These are phyloP conservation scores for Sporisorium scitamineum DNA, from an alignment of 1,284 basidiomycete species.

Conservation along the genomic window DNA sequence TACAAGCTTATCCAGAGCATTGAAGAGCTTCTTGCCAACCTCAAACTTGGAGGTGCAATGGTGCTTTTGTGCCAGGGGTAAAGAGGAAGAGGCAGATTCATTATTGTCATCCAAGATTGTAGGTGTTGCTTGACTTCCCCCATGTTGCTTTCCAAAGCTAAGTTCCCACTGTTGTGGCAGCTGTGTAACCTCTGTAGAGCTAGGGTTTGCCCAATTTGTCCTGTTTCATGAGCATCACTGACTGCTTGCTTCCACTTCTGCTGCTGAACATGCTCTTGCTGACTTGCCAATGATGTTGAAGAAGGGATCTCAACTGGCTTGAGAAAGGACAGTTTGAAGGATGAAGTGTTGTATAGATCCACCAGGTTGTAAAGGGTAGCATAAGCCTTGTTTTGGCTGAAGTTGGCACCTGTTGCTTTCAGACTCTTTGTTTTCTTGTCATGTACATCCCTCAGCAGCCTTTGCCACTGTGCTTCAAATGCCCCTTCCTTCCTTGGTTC, in stretches of 20 bases:
- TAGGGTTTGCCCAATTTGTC: slow-evolving; percentile 5
- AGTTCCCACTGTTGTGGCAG: not conserved
- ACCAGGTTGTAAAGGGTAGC: slow-evolving; percentile 3
- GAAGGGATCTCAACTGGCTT: not conserved
- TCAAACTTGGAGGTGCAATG: not conserved
- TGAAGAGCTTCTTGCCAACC: slow-evolving; percentile 2
- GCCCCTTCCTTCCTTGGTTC: not conserved
- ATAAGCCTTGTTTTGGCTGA: not conserved
- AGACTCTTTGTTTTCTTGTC: not conserved
- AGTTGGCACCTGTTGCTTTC: slow-evolving; percentile 10
- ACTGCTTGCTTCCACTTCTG: slow-evolving; percentile 1
- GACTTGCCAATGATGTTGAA: not conserved
- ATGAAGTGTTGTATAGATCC: slow-evolving; percentile 3
- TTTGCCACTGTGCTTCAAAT: slow-evolving; percentile 8
- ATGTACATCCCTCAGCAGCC: slow-evolving; percentile 3
- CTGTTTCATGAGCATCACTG: not conserved
- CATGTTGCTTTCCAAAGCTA: not conserved
- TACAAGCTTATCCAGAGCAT: slow-evolving; percentile 3
- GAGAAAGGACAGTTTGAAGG: slow-evolving; percentile 1
- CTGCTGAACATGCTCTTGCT: not conserved
- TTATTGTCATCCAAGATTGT: not conserved
- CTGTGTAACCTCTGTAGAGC: not conserved
- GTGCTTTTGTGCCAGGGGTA: not conserved
- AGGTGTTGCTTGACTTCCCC: not conserved
- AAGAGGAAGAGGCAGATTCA: not conserved